Evolutionary conservation across 2,329 filamentous ascomycete species (phyloP), one percentile per base, ranked within the genome.

Genomic region (Colletotrichum simmondsii): DNA sequence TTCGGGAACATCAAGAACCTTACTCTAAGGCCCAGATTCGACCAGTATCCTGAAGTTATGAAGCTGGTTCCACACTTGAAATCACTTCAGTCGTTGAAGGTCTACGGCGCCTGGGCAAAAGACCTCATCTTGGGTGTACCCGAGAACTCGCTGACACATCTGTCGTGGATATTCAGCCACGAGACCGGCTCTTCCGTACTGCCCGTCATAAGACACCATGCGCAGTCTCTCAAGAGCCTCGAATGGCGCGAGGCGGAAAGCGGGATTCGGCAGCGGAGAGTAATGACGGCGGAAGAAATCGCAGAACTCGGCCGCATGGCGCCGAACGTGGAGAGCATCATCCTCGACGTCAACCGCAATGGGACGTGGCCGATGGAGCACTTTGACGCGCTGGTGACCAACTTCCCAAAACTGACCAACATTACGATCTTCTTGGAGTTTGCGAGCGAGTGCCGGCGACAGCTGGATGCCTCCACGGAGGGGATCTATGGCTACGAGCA

Each of bases 291-390:
- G 8, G 35, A 42, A 2, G 30, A 62, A 4, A 16, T 72, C 2
- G 22, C 16, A 2, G 64, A 61, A 10, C 4, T 74, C 5, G 72
- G 59, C 19, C 30, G 10, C 16, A 57, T 53, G 56, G 61, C 28
- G 11, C 71, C 71, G 2, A 57, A 62, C 24, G 16, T 73, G 11
- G 11, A 52, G 2, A 53, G 12, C 12, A 19, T 73, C 4, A 71
- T 42, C 1, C 26, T 73, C 49, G 71, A 73, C 62, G n/a, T 73
- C n/a, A 66, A 73, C 24, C 71, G 64, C 1, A 63, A 73, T 5
- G 57, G 57, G 0, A 66, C 67, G 1, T 66, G 67, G 67, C 57
- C 57, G 22, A 46, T 35, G 49, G 67, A 61, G 28, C 30, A 71
- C 22, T 32, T 73, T 26, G 52, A 63, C 6, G 68, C 57, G n/a